Percentiles rank a stretch among this genome's conserved stretches.
Evolutionary conservation across 163 green algal genomes (phyloP).

Genomic region (Chlamydomonas reinhardtii): DNA sequence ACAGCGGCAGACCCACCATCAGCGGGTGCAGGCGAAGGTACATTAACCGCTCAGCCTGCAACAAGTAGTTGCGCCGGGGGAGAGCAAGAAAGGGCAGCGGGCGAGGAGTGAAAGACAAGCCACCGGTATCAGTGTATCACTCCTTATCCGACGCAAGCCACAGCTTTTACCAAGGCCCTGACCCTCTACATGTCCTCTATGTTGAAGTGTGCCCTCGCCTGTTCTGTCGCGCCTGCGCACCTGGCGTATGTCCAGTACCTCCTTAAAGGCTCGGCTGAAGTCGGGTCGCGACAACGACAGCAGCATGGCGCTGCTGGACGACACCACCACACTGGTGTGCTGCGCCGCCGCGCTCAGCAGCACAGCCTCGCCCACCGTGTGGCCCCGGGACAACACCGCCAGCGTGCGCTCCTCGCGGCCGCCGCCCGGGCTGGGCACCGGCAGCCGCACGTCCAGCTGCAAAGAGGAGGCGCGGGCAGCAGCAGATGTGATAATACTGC

Average conservation of each 20-base stretch:
- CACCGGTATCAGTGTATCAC: too few relatives aligned
- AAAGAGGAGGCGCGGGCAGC: too few relatives aligned
- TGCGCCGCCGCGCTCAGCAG: conserved; percentile 20
- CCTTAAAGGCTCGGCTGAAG: conserved; percentile 46
- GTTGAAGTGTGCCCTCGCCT: too few relatives aligned
- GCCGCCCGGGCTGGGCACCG: conserved; percentile 11
- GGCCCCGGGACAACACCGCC: conserved; percentile 22
- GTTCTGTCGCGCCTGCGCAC: too few relatives aligned
- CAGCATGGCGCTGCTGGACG: conserved; percentile 33
- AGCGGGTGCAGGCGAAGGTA: conserved; percentile 37
- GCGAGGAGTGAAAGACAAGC: too few relatives aligned
- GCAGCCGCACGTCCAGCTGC: conserved; percentile 41
- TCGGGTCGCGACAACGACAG: conserved; percentile 40
- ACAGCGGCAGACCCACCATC: not conserved
- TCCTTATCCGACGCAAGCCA: too few relatives aligned
- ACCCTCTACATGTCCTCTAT: too few relatives aligned
- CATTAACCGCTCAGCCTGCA: conserved; percentile 37
- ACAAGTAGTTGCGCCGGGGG: too few relatives aligned
- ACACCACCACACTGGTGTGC: conserved; percentile 45
- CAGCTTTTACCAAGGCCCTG: too few relatives aligned
- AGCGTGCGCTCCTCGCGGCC: conserved; percentile 42
- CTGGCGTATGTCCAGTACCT: conserved; percentile 49
- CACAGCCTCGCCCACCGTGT: conserved; percentile 31
- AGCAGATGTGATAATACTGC: not conserved
- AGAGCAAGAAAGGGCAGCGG: too few relatives aligned